These are phyloP conservation scores for Arachis stenosperma DNA, from an alignment of 306 rosid species.

Conservation along the genomic window DNA sequence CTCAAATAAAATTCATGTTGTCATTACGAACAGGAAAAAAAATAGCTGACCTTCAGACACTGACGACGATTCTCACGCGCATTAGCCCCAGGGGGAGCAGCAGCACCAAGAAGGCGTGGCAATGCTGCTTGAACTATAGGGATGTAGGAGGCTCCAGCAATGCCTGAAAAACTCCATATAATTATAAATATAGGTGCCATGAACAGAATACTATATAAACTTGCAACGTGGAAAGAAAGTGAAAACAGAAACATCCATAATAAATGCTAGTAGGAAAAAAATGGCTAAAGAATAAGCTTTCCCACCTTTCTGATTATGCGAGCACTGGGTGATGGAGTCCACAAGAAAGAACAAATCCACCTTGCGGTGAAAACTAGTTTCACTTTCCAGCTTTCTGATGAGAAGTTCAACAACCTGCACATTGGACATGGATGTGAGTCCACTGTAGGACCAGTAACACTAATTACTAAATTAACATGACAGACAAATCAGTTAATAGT, in stretches of 20 bases:
- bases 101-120: slow-evolving; percentile 97
- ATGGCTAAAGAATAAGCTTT: slow-evolving; percentile 3
- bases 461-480: slow-evolving; percentile 22
- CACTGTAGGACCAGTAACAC: slow-evolving; percentile 28
- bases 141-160: slow-evolving; percentile 95
- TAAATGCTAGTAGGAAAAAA: slow-evolving; percentile 25
- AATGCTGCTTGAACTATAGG: slow-evolving; percentile 95
- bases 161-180: slow-evolving; percentile 57
- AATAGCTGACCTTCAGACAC: slow-evolving; percentile 80
- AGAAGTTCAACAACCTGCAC: slow-evolving; percentile 97
- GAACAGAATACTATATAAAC: slow-evolving; percentile 31
- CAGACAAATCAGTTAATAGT: slow-evolving; percentile 17
- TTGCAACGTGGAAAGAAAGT: slow-evolving; percentile 14
- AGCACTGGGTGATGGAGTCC: slow-evolving; percentile 97
- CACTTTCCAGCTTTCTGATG: slow-evolving; percentile 90
- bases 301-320: slow-evolving; percentile 87
- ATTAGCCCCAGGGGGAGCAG: slow-evolving; percentile 90
- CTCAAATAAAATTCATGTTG: neutral
- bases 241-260: slow-evolving; percentile 1
- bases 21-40: neutral
- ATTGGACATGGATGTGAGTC: slow-evolving; percentile 36
- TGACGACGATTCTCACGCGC: slow-evolving; percentile 99
- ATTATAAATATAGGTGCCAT: slow-evolving; percentile 21
- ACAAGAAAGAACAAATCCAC: slow-evolving; percentile 97
- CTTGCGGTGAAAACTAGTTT: slow-evolving; percentile 88